Percentiles rank a stretch among this genome's conserved stretches.
These are phyloP conservation scores for Hypoxylon lienhwacheense DNA, from an alignment of 495 filamentous ascomycete genomes.

Conservation along the genomic window DNA sequence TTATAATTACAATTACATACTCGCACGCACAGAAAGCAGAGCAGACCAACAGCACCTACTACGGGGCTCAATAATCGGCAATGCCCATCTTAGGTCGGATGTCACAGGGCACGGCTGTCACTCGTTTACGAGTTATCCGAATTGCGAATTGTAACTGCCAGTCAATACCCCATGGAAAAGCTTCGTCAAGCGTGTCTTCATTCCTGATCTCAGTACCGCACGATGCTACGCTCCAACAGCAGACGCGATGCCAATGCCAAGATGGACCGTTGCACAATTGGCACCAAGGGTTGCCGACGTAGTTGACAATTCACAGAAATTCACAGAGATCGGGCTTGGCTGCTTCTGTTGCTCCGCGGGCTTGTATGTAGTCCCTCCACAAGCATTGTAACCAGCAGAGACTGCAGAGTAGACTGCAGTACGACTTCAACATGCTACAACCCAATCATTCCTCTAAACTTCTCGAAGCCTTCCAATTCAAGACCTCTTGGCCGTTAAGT, in stretches of 20 bases:
- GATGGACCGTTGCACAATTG: constrained; percentile 30
- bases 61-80: constrained; percentile 7
- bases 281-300: constrained; percentile 33
- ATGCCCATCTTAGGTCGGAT: constrained; percentile 12
- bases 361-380: background rate
- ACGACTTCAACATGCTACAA: constrained; percentile 29
- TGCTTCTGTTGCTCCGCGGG: constrained; percentile 2
- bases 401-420: constrained; percentile 29
- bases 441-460: constrained; percentile 32
- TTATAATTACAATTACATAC: too few relatives aligned
- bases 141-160: background rate
- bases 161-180: constrained; percentile 13
- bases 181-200: constrained; percentile 23
- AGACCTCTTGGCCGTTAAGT: constrained; percentile 31
- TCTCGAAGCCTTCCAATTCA: constrained; percentile 42
- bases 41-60: background rate
- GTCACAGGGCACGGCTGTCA: background rate
- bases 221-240: constrained; percentile 22
- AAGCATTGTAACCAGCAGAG: constrained; percentile 22
- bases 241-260: constrained; percentile 27
- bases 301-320: constrained; percentile 36
- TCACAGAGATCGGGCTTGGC: constrained; percentile 30
- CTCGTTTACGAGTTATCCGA: background rate
- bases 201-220: constrained; percentile 27
- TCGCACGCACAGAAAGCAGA: background rate